phyloP scores from a whole-genome alignment of 2,329 filamentous ascomycete genomes.

The Ascochyta pisi region DNA sequence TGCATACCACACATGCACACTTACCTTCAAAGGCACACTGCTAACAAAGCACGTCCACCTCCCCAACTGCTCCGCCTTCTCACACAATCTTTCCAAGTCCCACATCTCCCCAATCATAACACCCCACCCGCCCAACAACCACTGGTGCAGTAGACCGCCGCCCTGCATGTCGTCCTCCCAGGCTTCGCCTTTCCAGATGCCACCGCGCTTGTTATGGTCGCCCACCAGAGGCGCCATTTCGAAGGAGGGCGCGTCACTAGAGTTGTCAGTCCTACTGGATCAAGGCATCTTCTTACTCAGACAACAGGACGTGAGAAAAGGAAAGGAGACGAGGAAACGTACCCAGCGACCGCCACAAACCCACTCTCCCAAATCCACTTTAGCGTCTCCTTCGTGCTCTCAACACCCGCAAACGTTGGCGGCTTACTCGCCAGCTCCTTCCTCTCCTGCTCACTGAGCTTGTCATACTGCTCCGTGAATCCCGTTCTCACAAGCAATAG shows the following conservation, averaged over 20 bases:
- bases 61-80: constrained; percentile 59
- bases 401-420: constrained; percentile 51
- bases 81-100: constrained; percentile 59
- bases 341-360: constrained; percentile 56
- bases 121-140: constrained; percentile 44
- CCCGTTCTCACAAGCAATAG: constrained; percentile 41
- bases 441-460: constrained; percentile 28
- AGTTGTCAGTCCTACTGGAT: neutral
- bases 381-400: constrained; percentile 45
- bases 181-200: constrained; percentile 42
- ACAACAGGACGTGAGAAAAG: constrained; percentile 23
- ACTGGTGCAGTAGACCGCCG: constrained; percentile 45
- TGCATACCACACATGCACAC: neutral
- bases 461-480: constrained; percentile 49
- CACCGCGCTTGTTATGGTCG: constrained; percentile 38
- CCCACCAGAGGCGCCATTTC: constrained; percentile 53
- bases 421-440: constrained; percentile 36
- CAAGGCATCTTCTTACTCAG: neutral
- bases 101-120: constrained; percentile 52
- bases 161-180: constrained; percentile 48
- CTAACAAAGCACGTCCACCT: constrained; percentile 67
- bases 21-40: constrained; percentile 63
- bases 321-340: neutral
- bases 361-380: constrained; percentile 57
- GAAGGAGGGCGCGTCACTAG: constrained; percentile 50